Percentiles rank a stretch among this genome's conserved stretches.
Conservation (phyloP, 1,284 basidiomycete species). For the Athelia sp. region DNA sequence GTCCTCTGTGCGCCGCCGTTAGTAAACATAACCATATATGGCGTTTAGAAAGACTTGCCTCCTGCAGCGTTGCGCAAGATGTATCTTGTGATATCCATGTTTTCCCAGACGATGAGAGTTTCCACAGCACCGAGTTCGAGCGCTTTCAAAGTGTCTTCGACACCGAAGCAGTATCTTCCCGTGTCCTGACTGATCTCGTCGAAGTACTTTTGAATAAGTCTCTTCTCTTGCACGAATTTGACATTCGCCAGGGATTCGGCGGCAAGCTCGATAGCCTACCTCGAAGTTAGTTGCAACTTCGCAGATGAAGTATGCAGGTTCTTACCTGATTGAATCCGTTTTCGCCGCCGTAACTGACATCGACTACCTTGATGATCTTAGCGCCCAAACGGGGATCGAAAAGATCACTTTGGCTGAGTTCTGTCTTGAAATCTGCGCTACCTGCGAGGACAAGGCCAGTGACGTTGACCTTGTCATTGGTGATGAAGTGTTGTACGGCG, state of each 20-base stretch:
- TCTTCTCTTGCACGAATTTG: slow-evolving; percentile 99
- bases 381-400: slow-evolving; percentile 86
- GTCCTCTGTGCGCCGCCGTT: slow-evolving; percentile 57
- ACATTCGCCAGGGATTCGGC: slow-evolving; percentile 96
- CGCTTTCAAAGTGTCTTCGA: slow-evolving; percentile 95
- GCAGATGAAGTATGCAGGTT: not conserved
- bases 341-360: slow-evolving; percentile 98
- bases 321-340: slow-evolving; percentile 96
- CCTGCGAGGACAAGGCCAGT: slow-evolving; percentile 97
- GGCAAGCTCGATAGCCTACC: slow-evolving; percentile 92
- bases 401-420: slow-evolving; percentile 94
- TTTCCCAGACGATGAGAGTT: slow-evolving; percentile 98
- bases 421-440: slow-evolving; percentile 98
- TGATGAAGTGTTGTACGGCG: slow-evolving; percentile 98
- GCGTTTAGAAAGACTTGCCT: slow-evolving; percentile 43
- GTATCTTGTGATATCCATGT: slow-evolving; percentile 85
- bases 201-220: slow-evolving; percentile 96
- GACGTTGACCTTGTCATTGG: slow-evolving; percentile 97
- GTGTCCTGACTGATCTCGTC: slow-evolving; percentile 99
- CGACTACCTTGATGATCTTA: slow-evolving; percentile 96
- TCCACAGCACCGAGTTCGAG: slow-evolving; percentile 97
- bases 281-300: not conserved
- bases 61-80: slow-evolving; percentile 86
- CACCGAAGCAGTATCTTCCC: slow-evolving; percentile 96
- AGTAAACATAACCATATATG: not conserved